Conservation (phyloP, 2,329 filamentous ascomycete species). For the Orbilia ellipsospora region DNA sequence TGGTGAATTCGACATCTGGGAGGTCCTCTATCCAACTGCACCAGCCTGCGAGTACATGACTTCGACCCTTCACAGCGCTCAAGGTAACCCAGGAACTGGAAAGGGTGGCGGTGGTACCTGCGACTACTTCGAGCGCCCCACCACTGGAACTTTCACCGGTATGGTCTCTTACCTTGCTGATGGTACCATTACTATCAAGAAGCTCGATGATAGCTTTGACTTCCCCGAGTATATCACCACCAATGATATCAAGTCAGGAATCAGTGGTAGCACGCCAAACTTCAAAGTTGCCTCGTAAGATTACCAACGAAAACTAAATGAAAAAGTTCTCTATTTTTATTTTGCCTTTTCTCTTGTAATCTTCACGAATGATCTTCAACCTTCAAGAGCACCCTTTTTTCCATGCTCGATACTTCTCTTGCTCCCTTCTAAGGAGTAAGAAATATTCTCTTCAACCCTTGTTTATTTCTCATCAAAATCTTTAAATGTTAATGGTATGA, state of each 20-base stretch:
- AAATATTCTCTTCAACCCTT: conserved; percentile 53
- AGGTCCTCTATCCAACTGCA: conserved; percentile 70
- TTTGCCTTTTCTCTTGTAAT: conserved; percentile 32
- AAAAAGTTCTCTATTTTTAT: conserved; percentile 39
- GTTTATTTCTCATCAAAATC: conserved; percentile 52
- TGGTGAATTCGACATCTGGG: conserved; percentile 80
- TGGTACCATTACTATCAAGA: conserved; percentile 69
- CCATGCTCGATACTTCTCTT: conserved; percentile 18
- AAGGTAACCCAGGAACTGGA: conserved; percentile 59
- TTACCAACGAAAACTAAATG: conserved; percentile 5
- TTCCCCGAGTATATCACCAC: conserved; percentile 55
- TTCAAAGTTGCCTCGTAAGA: conserved; percentile 49
- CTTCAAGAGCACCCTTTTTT: conserved; percentile 19
- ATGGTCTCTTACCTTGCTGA: conserved; percentile 72
- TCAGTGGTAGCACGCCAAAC: conserved; percentile 16
- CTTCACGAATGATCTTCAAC: conserved; percentile 47
- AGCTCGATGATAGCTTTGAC: conserved; percentile 62
- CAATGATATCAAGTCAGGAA: conserved; percentile 43
- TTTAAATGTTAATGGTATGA: conserved; percentile 38
- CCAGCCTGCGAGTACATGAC: conserved; percentile 74
- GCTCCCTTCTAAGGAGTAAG: conserved; percentile 21
- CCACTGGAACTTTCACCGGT: conserved; percentile 70
- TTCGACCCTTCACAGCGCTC: conserved; percentile 73
- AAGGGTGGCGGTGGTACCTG: conserved; percentile 73
- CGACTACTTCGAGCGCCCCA: conserved; percentile 77